phyloP scores from a whole-genome alignment of 306 rosid genomes.

The Canavalia ensiformis region DNA sequence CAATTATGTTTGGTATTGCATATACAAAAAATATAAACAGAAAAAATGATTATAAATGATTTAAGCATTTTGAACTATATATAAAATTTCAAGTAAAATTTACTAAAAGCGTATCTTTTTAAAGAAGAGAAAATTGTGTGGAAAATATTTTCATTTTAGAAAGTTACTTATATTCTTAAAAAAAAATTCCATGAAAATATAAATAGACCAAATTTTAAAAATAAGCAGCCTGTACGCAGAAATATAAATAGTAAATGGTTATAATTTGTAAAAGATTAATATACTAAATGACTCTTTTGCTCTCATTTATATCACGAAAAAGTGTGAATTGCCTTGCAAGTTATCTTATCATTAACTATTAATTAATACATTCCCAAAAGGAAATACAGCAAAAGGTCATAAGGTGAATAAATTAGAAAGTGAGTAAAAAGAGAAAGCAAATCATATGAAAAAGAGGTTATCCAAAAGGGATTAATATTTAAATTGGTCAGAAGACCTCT shows the following conservation, averaged over 20 bases:
- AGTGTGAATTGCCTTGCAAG: background rate
- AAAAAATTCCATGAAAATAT: background rate
- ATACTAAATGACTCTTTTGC: background rate
- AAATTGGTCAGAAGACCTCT: background rate
- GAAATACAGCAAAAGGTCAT: background rate
- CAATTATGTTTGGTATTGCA: background rate
- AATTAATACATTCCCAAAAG: constrained; percentile 8
- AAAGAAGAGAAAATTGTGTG: background rate
- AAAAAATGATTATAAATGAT: background rate
- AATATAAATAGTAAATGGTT: background rate
- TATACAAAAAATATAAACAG: background rate
- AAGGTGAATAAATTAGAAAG: constrained; percentile 20
- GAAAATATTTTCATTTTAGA: background rate
- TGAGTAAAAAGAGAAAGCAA: constrained; percentile 6
- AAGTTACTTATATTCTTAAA: background rate
- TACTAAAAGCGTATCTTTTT: background rate
- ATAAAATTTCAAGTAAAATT: background rate
- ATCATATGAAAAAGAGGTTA: constrained; percentile 4
- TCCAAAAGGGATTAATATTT: background rate
- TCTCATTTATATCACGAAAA: background rate
- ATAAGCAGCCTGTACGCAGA: background rate
- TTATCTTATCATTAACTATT: constrained; percentile 1
- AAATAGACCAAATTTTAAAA: background rate
- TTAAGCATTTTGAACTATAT: background rate
- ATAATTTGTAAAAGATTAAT: background rate